phyloP scores from a whole-genome alignment of 306 rosid species.

The Prunus padus region DNA sequence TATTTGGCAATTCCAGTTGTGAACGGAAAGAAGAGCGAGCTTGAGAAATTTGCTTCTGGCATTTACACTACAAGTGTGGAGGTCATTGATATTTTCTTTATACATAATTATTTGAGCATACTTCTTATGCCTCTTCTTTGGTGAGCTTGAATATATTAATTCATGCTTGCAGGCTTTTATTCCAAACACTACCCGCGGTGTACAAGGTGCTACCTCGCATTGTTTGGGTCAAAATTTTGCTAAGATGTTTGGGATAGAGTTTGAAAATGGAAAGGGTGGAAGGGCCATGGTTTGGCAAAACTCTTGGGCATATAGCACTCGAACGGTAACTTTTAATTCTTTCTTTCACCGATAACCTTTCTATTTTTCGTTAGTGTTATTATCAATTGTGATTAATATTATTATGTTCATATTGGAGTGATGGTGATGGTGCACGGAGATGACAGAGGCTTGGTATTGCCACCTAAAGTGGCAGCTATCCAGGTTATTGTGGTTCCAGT shows the following conservation, averaged over 20 bases:
- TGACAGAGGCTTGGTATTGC: conserved; percentile 88
- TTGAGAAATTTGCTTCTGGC: conserved; percentile 97
- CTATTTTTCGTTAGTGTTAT: background rate
- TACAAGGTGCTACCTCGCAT: conserved; percentile 98
- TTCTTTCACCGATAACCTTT: background rate
- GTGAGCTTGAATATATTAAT: conserved; percentile 10
- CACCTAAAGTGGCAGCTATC: conserved; percentile 87
- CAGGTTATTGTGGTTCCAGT: conserved; percentile 92
- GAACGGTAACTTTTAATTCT: conserved; percentile 59
- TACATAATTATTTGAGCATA: background rate
- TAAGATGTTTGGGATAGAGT: conserved; percentile 89
- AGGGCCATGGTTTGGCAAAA: conserved; percentile 91
- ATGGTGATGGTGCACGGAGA: conserved; percentile 99
- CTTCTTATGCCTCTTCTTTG: background rate
- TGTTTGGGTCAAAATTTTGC: conserved; percentile 97
- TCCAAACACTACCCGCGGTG: conserved; percentile 91
- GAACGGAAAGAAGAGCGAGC: conserved; percentile 87
- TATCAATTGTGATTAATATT: background rate
- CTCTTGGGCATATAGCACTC: conserved; percentile 97
- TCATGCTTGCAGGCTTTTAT: conserved; percentile 64
- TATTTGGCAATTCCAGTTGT: conserved; percentile 88
- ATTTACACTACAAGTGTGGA: conserved; percentile 96
- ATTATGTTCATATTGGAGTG: conserved; percentile 70
- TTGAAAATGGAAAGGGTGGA: conserved; percentile 91
- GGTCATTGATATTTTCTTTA: conserved; percentile 33